Conservation (phyloP, 768 basidiomycete genomes). For the Russula ochroleuca region DNA sequence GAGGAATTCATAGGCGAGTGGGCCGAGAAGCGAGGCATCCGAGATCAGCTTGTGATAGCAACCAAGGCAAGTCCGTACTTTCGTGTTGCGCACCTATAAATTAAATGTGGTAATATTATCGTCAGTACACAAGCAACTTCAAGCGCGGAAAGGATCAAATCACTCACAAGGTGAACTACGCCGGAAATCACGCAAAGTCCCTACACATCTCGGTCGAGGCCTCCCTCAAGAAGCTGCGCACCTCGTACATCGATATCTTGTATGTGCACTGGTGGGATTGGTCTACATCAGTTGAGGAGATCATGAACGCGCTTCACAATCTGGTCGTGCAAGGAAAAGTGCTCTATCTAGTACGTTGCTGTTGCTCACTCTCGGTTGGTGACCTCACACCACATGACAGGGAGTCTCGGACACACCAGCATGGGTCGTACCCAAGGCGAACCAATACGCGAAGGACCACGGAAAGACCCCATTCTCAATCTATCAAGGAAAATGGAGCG, state of each 20-base stretch:
- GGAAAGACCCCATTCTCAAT: slow-evolving; percentile 42
- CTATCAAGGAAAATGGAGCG: slow-evolving; percentile 40
- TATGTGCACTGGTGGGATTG: slow-evolving; percentile 55
- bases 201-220: slow-evolving; percentile 36
- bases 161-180: slow-evolving; percentile 39
- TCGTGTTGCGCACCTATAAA: neutral
- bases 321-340: slow-evolving; percentile 42
- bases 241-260: slow-evolving; percentile 52
- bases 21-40: slow-evolving; percentile 36
- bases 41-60: slow-evolving; percentile 39
- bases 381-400: neutral
- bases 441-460: slow-evolving; percentile 39
- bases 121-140: slow-evolving; percentile 32
- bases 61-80: slow-evolving; percentile 26
- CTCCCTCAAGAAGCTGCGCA: slow-evolving; percentile 48
- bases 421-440: slow-evolving; percentile 38
- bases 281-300: slow-evolving; percentile 34
- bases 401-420: slow-evolving; percentile 35
- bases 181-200: slow-evolving; percentile 40
- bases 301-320: slow-evolving; percentile 35
- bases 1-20: slow-evolving; percentile 42
- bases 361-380: too few relatives aligned
- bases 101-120: neutral
- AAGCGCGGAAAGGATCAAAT: slow-evolving; percentile 26
- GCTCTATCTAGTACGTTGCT: slow-evolving; percentile 37